Evolutionary conservation across 1,139 yeast species (phyloP), one percentile per base, ranked within the genome.

Genomic region (Yamadazyma epiphylla): DNA sequence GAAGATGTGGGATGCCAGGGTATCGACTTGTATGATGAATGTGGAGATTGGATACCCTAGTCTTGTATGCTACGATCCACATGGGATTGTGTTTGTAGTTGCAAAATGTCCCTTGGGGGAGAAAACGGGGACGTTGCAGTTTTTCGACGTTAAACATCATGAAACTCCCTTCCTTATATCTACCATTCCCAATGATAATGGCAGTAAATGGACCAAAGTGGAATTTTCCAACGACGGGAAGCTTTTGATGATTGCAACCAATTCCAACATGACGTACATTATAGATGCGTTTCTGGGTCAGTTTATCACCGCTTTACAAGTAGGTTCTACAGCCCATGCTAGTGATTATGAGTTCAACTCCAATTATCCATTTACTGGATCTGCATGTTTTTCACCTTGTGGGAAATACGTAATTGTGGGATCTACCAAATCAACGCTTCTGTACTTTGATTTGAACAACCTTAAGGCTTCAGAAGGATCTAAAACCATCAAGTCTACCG

Each of bases 141-240:
- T 91, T 15, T 83, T 82, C 48, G 85, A 17, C 20, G 7, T 17
- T 7, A 17, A 17, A 10, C 7, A 17, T 47, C 82, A 78, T 29
- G 65, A 70, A 28, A 74, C 55, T 54, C 51, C 88, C 68, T 45
- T 85, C 69, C 49, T 60, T 58, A 31, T 58, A 52, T 27, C 67
- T 57, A 38, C 58, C 48, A 36, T 64, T 10, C 9, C 20, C 20
- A 10, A 17, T 7, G 9, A 10, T 17, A 17, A 7, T 17, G 20
- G 20, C 10, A 60, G 58, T 33, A 37, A 43, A 6, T 83, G 89
- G 85, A 70, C 71, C 24, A 81, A 79, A 43, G 39, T 88, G 20
- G 95, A 88, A 52, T 87, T 89, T 52, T 77, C 95, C 15, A 88
- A 88, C 50, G 83, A 82, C 48, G 94, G 94, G 19, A 82, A 80